These are phyloP conservation scores for Neostapfia colusana DNA, from an alignment of 176 grass and related monocot species.

Conservation along the genomic window DNA sequence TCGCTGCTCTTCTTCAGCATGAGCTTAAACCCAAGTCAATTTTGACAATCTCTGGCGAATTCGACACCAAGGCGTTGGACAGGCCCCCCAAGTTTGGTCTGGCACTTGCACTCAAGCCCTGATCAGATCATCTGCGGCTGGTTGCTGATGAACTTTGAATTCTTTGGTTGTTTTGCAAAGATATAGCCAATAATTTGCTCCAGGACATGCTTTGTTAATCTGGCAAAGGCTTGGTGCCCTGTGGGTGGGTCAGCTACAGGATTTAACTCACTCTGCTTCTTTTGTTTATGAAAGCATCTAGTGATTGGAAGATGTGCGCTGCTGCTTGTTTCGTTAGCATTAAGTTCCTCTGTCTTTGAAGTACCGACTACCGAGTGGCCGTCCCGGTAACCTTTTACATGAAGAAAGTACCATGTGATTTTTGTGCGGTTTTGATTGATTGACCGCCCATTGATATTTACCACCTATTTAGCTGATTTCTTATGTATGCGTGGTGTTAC, in stretches of 20 bases:
- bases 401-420: slow-evolving; percentile 34
- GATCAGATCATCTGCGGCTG: slow-evolving; percentile 35
- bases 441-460: slow-evolving; percentile 13
- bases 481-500: background rate
- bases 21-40: slow-evolving; percentile 82
- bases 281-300: slow-evolving; percentile 41
- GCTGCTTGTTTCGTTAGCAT: slow-evolving; percentile 18
- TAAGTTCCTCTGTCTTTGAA: background rate
- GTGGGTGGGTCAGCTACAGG: slow-evolving; percentile 39
- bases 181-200: slow-evolving; percentile 54
- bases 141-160: slow-evolving; percentile 29
- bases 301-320: slow-evolving; percentile 33
- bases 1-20: slow-evolving; percentile 87
- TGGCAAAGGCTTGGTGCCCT: slow-evolving; percentile 38
- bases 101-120: slow-evolving; percentile 72
- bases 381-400: background rate
- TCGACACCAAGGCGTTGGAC: slow-evolving; percentile 91
- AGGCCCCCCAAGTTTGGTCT: slow-evolving; percentile 79
- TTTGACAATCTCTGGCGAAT: slow-evolving; percentile 90
- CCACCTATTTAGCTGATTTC: background rate
- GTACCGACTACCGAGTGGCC: background rate
- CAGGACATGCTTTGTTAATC: slow-evolving; percentile 35
- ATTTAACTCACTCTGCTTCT: slow-evolving; percentile 36
- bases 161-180: slow-evolving; percentile 51
- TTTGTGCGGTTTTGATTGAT: slow-evolving; percentile 39